phyloP scores from a whole-genome alignment of 177 flowering plant species.

The Tripterygium wilfordii region DNA sequence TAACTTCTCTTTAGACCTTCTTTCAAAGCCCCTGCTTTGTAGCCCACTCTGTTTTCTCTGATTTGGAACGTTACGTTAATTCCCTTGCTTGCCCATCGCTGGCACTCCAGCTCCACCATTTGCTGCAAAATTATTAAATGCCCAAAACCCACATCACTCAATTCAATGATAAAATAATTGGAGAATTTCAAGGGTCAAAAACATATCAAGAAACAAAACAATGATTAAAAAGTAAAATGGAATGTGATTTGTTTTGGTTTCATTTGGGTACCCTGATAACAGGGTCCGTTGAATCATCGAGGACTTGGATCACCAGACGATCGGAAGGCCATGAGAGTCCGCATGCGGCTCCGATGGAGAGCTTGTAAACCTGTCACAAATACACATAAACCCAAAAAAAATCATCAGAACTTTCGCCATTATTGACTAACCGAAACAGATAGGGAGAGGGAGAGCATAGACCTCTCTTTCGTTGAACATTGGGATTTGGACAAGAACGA shows the following conservation, averaged over 20 bases:
- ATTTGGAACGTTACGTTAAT: slow-evolving; percentile 78
- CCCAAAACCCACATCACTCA: neutral
- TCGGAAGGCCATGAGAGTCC: slow-evolving; percentile 98
- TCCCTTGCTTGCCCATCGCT: slow-evolving; percentile 92
- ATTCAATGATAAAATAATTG: too few species aligned
- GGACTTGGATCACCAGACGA: slow-evolving; percentile 92
- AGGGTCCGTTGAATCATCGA: slow-evolving; percentile 97
- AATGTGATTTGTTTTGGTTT: neutral
- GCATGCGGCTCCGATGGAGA: slow-evolving; percentile 98
- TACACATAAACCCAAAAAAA: neutral
- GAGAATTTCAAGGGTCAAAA: too few species aligned
- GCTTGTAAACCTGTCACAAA: slow-evolving; percentile 70
- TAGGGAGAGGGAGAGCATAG: neutral
- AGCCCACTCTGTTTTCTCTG: slow-evolving; percentile 75
- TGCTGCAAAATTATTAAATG: slow-evolving; percentile 36
- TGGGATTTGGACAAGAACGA: slow-evolving; percentile 46
- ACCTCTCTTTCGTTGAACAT: slow-evolving; percentile 62
- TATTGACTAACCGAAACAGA: neutral
- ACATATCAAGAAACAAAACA: too few species aligned
- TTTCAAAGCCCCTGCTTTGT: slow-evolving; percentile 95
- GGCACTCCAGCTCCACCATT: slow-evolving; percentile 83
- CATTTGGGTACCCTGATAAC: slow-evolving; percentile 54
- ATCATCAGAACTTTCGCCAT: too few species aligned
- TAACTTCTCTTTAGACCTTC: slow-evolving; percentile 88
- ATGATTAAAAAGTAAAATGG: too few species aligned